These are phyloP conservation scores for Didymellaceae sp. DNA, from an alignment of 2,329 filamentous ascomycete genomes.

Conservation along the genomic window DNA sequence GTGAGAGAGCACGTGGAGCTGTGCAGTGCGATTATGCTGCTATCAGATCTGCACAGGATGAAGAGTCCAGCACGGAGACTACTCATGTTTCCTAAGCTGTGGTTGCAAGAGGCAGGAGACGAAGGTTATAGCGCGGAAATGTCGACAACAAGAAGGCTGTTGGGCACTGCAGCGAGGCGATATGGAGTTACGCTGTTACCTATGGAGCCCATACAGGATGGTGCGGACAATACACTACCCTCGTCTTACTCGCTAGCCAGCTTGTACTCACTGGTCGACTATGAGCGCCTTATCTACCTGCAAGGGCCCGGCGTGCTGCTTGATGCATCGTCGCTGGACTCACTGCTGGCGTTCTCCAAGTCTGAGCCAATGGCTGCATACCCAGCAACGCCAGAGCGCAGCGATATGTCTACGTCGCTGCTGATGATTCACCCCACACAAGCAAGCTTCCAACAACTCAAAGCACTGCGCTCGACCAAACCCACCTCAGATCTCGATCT, in stretches of 20 bases:
- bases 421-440: slow-evolving; percentile 47
- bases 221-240: slow-evolving; percentile 40
- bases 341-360: slow-evolving; percentile 50
- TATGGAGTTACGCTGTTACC: slow-evolving; percentile 55
- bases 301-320: slow-evolving; percentile 54
- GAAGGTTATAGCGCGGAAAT: slow-evolving; percentile 51
- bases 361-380: slow-evolving; percentile 46
- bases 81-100: slow-evolving; percentile 53
- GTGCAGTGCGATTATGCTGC: slow-evolving; percentile 59
- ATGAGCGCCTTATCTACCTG: slow-evolving; percentile 55
- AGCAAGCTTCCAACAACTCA: slow-evolving; percentile 40
- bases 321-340: slow-evolving; percentile 56
- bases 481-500: slow-evolving; percentile 42
- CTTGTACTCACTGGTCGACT: slow-evolving; percentile 53
- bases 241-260: slow-evolving; percentile 55
- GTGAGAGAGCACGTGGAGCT: slow-evolving; percentile 54
- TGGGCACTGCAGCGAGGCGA: slow-evolving; percentile 54
- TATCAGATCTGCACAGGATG: slow-evolving; percentile 54
- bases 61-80: slow-evolving; percentile 55
- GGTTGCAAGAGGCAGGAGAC: slow-evolving; percentile 45
- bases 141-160: slow-evolving; percentile 52
- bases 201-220: slow-evolving; percentile 49
- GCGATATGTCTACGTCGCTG: slow-evolving; percentile 46
- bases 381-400: slow-evolving; percentile 40
- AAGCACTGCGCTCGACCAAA: slow-evolving; percentile 32